These are phyloP conservation scores for Ogataea chonburiensis DNA, from an alignment of 805 yeast genomes.

Conservation along the genomic window DNA sequence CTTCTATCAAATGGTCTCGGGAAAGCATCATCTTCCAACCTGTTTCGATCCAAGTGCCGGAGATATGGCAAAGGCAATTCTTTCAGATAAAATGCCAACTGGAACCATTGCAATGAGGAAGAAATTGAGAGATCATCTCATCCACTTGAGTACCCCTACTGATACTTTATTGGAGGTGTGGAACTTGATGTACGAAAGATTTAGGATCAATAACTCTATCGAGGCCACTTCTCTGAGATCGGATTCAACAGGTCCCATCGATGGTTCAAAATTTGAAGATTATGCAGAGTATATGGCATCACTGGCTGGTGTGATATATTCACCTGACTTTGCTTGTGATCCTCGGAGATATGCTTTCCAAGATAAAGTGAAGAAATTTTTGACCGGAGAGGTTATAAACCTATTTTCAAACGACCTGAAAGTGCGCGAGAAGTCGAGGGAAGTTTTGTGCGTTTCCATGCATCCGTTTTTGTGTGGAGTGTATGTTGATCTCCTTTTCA, in stretches of 20 bases:
- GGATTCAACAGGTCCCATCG: slow-evolving; percentile 3
- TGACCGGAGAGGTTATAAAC: slow-evolving; percentile 25
- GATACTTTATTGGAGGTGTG: slow-evolving; percentile 42
- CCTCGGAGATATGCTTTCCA: slow-evolving; percentile 29
- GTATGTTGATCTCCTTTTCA: slow-evolving; percentile 22
- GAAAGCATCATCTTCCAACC: slow-evolving; percentile 19
- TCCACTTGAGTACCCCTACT: slow-evolving; percentile 34
- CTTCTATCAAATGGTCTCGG: slow-evolving; percentile 24
- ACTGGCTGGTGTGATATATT: slow-evolving; percentile 60
- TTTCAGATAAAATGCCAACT: slow-evolving; percentile 58
- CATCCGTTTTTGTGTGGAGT: slow-evolving; percentile 46
- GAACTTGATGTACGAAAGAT: slow-evolving; percentile 43
- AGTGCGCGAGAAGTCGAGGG: slow-evolving; percentile 69
- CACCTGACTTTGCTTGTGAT: slow-evolving; percentile 29
- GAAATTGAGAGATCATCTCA: slow-evolving; percentile 48
- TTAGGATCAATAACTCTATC: slow-evolving; percentile 12
- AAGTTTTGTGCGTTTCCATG: slow-evolving; percentile 49
- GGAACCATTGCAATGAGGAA: slow-evolving; percentile 77
- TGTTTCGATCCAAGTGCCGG: slow-evolving; percentile 34
- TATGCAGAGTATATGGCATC: slow-evolving; percentile 74
- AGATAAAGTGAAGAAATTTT: slow-evolving; percentile 27
- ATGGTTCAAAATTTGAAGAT: slow-evolving; percentile 35
- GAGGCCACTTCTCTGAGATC: slow-evolving; percentile 11
- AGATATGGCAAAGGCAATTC: slow-evolving; percentile 42
- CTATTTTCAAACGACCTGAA: slow-evolving; percentile 27